These are phyloP conservation scores for Juglanconis juglandina DNA, from an alignment of 2,329 filamentous ascomycete species.

Conservation along the genomic window DNA sequence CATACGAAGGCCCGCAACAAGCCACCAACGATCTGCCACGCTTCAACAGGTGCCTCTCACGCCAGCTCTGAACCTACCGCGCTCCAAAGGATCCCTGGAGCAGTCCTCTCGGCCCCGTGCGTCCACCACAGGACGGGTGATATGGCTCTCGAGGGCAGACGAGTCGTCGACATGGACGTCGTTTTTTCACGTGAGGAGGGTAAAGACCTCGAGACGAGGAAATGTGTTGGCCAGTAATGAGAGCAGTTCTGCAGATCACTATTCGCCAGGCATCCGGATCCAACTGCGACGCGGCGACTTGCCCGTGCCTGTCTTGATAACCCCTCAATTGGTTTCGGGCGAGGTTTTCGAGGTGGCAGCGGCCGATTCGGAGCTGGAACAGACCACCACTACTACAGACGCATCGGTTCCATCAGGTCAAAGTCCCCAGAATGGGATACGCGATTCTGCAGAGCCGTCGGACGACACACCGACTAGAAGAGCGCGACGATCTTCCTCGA, in stretches of 20 bases:
- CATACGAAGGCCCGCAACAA: constrained; percentile 71
- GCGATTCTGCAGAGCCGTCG: constrained; percentile 23
- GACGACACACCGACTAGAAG: constrained; percentile 42
- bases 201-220: constrained; percentile 26
- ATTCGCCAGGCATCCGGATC: constrained; percentile 29
- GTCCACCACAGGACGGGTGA: constrained; percentile 18
- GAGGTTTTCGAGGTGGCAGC: constrained; percentile 8
- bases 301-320: constrained; percentile 35
- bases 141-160: constrained; percentile 14
- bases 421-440: constrained; percentile 3
- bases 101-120: constrained; percentile 27
- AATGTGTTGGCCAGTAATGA: constrained; percentile 23
- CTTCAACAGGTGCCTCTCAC: constrained; percentile 49
- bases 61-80: constrained; percentile 18
- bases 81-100: constrained; percentile 31
- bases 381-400: constrained; percentile 7
- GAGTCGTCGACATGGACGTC: constrained; percentile 46
- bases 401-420: constrained; percentile 6
- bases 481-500: constrained; percentile 53
- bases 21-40: constrained; percentile 72
- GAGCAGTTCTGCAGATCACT: constrained; percentile 30
- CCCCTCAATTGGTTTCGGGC: constrained; percentile 26
- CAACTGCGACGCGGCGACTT: constrained; percentile 24
- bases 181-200: constrained; percentile 50
- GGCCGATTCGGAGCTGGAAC: constrained; percentile 11